These are phyloP conservation scores for Fereydounia khargensis DNA, from an alignment of 1,284 basidiomycete genomes.

Conservation along the genomic window DNA sequence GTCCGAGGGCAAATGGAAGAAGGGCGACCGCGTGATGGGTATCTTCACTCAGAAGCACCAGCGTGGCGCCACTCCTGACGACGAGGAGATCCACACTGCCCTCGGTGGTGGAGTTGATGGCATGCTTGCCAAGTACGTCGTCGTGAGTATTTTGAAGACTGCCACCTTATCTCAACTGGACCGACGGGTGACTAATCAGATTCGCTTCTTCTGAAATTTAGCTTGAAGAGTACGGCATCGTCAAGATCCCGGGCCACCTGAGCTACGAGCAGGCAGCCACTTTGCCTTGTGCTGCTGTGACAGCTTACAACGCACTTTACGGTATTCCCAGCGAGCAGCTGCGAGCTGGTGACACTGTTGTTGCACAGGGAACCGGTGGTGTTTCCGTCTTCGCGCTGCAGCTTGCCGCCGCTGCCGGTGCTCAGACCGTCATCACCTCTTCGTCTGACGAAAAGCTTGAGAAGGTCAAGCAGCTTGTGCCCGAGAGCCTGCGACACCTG, in stretches of 20 bases:
- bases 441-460: slow-evolving; percentile 65
- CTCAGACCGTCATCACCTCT: slow-evolving; percentile 65
- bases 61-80: slow-evolving; percentile 51
- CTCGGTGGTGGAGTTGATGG: slow-evolving; percentile 64
- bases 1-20: slow-evolving; percentile 58
- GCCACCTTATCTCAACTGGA: too few relatives aligned
- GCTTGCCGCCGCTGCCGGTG: slow-evolving; percentile 65
- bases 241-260: slow-evolving; percentile 59
- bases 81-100: slow-evolving; percentile 51
- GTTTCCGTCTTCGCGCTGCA: slow-evolving; percentile 65
- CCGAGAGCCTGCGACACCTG: slow-evolving; percentile 33
- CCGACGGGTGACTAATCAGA: too few relatives aligned
- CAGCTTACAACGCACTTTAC: slow-evolving; percentile 63
- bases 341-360: slow-evolving; percentile 61
- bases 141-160: too few relatives aligned
- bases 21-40: slow-evolving; percentile 64
- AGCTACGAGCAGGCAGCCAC: slow-evolving; percentile 64
- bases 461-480: slow-evolving; percentile 41
- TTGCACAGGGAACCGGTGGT: slow-evolving; percentile 66
- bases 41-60: slow-evolving; percentile 51
- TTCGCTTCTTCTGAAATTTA: background rate
- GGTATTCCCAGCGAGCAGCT: slow-evolving; percentile 60
- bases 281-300: slow-evolving; percentile 62
- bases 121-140: slow-evolving; percentile 64
- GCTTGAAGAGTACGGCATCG: slow-evolving; percentile 16